These are phyloP conservation scores for Ceriops decandra DNA, from an alignment of 345 rosid species.

Conservation along the genomic window DNA sequence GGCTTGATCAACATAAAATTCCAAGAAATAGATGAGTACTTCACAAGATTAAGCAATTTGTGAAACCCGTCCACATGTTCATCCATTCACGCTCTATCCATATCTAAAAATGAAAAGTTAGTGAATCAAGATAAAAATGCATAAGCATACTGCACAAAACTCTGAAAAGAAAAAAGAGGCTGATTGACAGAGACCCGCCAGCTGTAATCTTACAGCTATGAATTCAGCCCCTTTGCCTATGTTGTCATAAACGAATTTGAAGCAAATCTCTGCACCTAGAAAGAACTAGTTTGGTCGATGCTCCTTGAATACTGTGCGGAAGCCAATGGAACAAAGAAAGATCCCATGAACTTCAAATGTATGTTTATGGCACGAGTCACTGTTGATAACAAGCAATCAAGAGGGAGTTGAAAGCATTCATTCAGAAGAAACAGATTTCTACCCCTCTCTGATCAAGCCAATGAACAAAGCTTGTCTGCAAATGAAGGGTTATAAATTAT, in stretches of 20 bases:
- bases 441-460: conserved; percentile 11
- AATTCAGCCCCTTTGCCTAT: conserved; percentile 3
- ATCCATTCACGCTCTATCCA: too few relatives aligned
- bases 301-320: background rate
- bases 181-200: too few relatives aligned
- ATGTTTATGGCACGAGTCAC: background rate
- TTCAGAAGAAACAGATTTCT: background rate
- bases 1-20: too few relatives aligned
- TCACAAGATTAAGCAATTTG: too few relatives aligned
- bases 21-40: too few relatives aligned
- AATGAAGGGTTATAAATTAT: background rate
- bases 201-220: too few relatives aligned
- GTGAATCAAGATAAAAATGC: too few relatives aligned
- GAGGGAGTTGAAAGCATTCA: background rate
- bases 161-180: too few relatives aligned
- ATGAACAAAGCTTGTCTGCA: conserved; percentile 31
- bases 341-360: background rate
- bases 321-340: background rate
- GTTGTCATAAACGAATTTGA: conserved; percentile 14
- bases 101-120: too few relatives aligned
- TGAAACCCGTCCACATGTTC: too few relatives aligned
- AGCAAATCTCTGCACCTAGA: conserved; percentile 12
- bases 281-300: conserved; percentile 18
- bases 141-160: too few relatives aligned
- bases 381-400: background rate